Base-by-base conservation (phyloP, 106 monocot species). In the Allium cepa region DNA sequence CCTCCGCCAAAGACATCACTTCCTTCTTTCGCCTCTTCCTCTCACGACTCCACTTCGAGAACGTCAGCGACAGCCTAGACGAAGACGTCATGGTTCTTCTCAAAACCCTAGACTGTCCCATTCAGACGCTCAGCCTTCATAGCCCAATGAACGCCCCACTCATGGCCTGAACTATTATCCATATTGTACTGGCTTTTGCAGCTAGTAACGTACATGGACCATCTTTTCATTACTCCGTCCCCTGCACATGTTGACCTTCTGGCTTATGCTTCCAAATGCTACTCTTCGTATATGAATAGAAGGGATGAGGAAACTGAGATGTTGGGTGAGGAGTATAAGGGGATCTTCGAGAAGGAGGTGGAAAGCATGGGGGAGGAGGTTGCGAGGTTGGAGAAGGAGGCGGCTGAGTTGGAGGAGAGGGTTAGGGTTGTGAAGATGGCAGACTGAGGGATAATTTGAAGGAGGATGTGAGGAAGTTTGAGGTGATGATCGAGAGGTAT, bases 81-180 rank as follows among this genome's bases (percentile, higher is more conserved):
- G 79, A 79, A 26, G 94, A 91, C 60, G 72, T 95, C 59, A 62
- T 72, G 53, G 27, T 22, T 17, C 8, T 86, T 50, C 91, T 95
- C 17, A 64, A 47, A 26, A 0, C n/a, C 7, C 73, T 95, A 4
- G 28, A 60, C 11, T 95, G 85, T 78, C 94, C 94, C 49, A 1
- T 81, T 56, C 70, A 84, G 49, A 73, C 78, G 76, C 26, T 95
- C 94, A 22, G 88, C 83, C 8, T 83, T 95, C 47, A 81, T 75
- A 10, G 78, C 91, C 63, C 95, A 88, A 9, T 81, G 86, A 11
- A 86, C 92, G 14, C 95, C 95, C 22, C 96, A 92, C 76, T 65
- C 86, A 0, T 96, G 91, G 92, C 96, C 96, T 1, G 68, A 77
- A 8, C 64, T 96, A 68, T 75, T 88, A 47, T 60, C 83, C 49